Percentiles rank a stretch among this genome's conserved stretches.
phyloP scores from a whole-genome alignment of 805 yeast genomes.

The Yarrowia deformans region DNA sequence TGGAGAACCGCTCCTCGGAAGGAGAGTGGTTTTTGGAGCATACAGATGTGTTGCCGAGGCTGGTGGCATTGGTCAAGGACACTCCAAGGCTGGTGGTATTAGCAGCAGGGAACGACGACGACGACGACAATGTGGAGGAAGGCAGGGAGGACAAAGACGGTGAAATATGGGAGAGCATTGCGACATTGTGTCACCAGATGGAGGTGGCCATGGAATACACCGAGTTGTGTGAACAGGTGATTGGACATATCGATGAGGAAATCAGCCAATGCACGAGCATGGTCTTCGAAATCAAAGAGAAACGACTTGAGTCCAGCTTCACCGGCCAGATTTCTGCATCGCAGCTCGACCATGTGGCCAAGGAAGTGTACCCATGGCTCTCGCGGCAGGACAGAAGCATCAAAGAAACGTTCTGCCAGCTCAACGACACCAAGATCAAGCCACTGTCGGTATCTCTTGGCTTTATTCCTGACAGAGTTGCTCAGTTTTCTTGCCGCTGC shows the following conservation, averaged over 20 bases:
- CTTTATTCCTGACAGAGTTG: constrained; percentile 44
- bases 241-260: constrained; percentile 45
- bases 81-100: constrained; percentile 43
- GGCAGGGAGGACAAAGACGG: neutral
- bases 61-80: constrained; percentile 21
- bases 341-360: constrained; percentile 33
- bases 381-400: constrained; percentile 41
- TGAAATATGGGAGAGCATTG: constrained; percentile 41
- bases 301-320: constrained; percentile 23
- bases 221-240: constrained; percentile 45
- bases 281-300: constrained; percentile 44
- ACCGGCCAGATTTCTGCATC: constrained; percentile 4
- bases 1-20: constrained; percentile 6
- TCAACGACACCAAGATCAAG: constrained; percentile 41
- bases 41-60: constrained; percentile 20
- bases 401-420: constrained; percentile 42
- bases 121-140: neutral
- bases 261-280: constrained; percentile 42
- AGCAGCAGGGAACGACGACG: constrained; percentile 5
- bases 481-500: constrained; percentile 43
- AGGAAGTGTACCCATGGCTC: constrained; percentile 43
- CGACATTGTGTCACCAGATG: constrained; percentile 42
- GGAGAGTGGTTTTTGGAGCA: constrained; percentile 36
- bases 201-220: constrained; percentile 47
- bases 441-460: constrained; percentile 45